A percentile compares a stretch with the other conserved stretches of the same genome.
These are phyloP conservation scores for Trichoderma asperelloides DNA, from an alignment of 495 filamentous ascomycete genomes.

Conservation along the genomic window DNA sequence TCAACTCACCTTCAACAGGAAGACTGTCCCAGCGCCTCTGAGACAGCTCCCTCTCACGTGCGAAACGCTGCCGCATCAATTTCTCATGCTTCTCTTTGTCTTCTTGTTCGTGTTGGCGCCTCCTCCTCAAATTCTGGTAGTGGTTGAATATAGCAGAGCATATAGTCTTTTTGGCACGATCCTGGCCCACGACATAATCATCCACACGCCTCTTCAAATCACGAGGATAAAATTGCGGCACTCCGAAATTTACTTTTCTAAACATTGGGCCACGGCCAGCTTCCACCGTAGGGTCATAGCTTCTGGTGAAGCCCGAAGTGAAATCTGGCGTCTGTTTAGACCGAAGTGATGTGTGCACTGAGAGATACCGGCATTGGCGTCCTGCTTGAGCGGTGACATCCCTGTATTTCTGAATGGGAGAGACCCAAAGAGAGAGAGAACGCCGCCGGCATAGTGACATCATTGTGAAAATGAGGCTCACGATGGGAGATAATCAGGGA, in stretches of 20 bases:
- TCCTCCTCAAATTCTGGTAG: slow-evolving; percentile 77
- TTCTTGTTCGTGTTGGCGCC: slow-evolving; percentile 69
- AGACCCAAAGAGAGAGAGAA: neutral
- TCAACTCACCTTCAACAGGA: slow-evolving; percentile 41
- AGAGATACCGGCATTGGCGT: neutral
- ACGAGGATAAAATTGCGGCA: slow-evolving; percentile 67
- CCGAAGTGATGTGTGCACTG: neutral
- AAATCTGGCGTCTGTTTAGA: slow-evolving; percentile 19
- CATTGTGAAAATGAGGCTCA: neutral
- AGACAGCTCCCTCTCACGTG: slow-evolving; percentile 35
- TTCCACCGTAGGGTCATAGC: slow-evolving; percentile 62
- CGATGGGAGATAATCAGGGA: neutral
- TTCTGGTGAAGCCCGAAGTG: slow-evolving; percentile 52
- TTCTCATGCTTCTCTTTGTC: slow-evolving; percentile 53
- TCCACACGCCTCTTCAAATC: slow-evolving; percentile 85
- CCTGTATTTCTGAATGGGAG: neutral
- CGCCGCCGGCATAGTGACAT: neutral
- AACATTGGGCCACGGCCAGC: slow-evolving; percentile 41
- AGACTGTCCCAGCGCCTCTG: slow-evolving; percentile 26
- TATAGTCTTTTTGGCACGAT: slow-evolving; percentile 90
- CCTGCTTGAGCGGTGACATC: neutral
- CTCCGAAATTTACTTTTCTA: slow-evolving; percentile 43
- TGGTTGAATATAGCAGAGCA: slow-evolving; percentile 96
- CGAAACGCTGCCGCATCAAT: slow-evolving; percentile 35
- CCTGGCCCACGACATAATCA: slow-evolving; percentile 92